Evolutionary conservation across 2,329 filamentous ascomycete species (phyloP), one percentile per base, ranked within the genome.

Genomic region (Canariomyces notabilis): DNA sequence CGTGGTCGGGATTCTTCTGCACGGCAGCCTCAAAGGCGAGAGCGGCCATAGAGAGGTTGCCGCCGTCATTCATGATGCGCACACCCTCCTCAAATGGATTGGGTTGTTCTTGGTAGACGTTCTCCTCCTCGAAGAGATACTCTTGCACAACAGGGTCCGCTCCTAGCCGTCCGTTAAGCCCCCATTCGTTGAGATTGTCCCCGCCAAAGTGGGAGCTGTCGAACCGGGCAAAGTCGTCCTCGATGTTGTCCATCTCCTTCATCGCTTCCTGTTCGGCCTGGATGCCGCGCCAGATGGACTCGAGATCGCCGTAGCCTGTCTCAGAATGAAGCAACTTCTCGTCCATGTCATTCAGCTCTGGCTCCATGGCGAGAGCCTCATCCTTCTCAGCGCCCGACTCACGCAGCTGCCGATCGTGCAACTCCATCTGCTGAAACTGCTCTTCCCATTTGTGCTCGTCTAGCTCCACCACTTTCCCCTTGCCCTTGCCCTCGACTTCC

Each of bases 401-500:
- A 57, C 74, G 72, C 43, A 70, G 65, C 51, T 75, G 66, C 58
- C 77, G 69, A 61, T 83, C 77, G 50, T 82, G 74, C 52, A 84
- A 70, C 64, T 91, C 88, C 63, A 96, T 83, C 67, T 93, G 82
- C 47, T 89, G 87, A 66, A 98, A 98, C 66, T 97, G 89, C 59
- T 89, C 88, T 68, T 97, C 91, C 93, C 93, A 97, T 62, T 95
- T 85, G 61, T 85, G 74, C 58, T 98, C 91, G 63, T 96, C 89
- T 19, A 97, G 78, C 70, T 97, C 93, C 11, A 97, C 84, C 70
- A 97, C 80, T 67, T 94, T 95, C 32, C 87, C 90, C 65, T 97
- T 97, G 49, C 86, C 87, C 66, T 89, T 86, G 40, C 69, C 73
- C 54, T 79, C 74, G 34, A 64, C 59, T 58, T 70, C 58, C 57